Base-by-base conservation (phyloP, 23 red algal genomes). In the Cyanidioschyzon merolae region DNA sequence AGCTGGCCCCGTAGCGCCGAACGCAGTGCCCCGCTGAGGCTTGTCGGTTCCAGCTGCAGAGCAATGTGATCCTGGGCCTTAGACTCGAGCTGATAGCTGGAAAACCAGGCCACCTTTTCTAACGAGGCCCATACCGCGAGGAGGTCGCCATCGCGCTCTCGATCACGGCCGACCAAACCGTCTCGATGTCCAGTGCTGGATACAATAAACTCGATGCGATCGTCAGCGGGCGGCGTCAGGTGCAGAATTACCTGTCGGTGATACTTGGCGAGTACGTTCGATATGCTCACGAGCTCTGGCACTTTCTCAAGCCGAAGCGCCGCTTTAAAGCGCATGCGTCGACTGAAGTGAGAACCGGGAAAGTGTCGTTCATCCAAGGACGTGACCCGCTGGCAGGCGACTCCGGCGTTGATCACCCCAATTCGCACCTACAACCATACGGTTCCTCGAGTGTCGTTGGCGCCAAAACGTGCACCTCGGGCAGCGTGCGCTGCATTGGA, bases 41-140 rank as follows among this genome's bases (percentile, higher is more conserved):
- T 95, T n/a, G 79, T 74, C 59, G 88, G 79, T 36, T 95, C 90
- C 77, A 95, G 82, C 76, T 95, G 79, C n/a, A 95, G 85, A 38
- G 84, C 90, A 41, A 95, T 95, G 75, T 95, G 85, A 54, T 95
- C 84, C 12, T 58, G 76, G 77, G 82, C 88, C 32, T 95, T 84
- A 57, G 85, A 89, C 63, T 95, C 90, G 50, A 95, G 87, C 25
- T 85, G 67, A 77, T 95, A 95, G 37, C 79, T 77, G 50, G 80
- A 79, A 63, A 95, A 95, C 90, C 90, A 95, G 31, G 76, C 79
- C 40, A 68, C 79, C 45, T 34, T 40, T 51, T 45, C 84, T 59
- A 74, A 68, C 40, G 39, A 39, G 24, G 36, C 50, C 75, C 75
- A 51, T 16, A 29, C 39, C 37, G 30, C 1, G 37, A 45, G 21